Conservation (phyloP, 106 monocot species). For the Dioscorea alata region DNA sequence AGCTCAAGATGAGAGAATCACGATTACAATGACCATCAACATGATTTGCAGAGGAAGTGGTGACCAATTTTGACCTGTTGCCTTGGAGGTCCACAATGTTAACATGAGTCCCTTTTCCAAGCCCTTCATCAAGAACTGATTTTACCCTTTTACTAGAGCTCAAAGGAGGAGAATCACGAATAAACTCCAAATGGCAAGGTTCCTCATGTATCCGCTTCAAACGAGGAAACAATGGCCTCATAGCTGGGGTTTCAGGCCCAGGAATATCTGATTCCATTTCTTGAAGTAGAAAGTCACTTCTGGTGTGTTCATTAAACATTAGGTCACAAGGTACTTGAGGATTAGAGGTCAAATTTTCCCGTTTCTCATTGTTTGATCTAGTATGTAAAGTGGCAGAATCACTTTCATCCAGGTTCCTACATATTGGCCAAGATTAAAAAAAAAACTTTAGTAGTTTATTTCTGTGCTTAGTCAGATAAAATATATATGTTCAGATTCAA, state of each 20-base stretch:
- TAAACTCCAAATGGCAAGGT: slow-evolving; percentile 6
- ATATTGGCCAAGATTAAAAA: not conserved
- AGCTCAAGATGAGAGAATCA: slow-evolving; percentile 14
- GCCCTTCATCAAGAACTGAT: slow-evolving; percentile 10
- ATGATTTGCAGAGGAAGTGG: slow-evolving; percentile 19
- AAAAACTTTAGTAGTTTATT: too few species aligned
- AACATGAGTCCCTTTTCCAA: slow-evolving; percentile 4
- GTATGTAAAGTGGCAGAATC: slow-evolving; percentile 1
- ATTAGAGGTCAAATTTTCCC: too few species aligned
- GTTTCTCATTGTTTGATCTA: not conserved
- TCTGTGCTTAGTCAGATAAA: not conserved
- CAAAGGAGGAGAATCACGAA: slow-evolving; percentile 8
- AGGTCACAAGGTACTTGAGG: not conserved
- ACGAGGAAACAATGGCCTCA: slow-evolving; percentile 44
- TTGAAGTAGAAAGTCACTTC: slow-evolving; percentile 1
- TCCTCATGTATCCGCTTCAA: slow-evolving; percentile 73
- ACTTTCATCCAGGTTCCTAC: slow-evolving; percentile 22
- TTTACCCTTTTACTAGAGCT: slow-evolving; percentile 57
- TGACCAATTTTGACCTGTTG: slow-evolving; percentile 85
- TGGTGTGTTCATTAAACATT: not conserved
- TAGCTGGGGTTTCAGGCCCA: slow-evolving; percentile 58
- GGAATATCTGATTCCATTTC: slow-evolving; percentile 15
- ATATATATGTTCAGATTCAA: not conserved
- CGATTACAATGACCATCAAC: not conserved
- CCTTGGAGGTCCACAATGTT: slow-evolving; percentile 26